These are phyloP conservation scores for Tetrahymena borealis DNA, from an alignment of 73 alveolate species.

Conservation along the genomic window DNA sequence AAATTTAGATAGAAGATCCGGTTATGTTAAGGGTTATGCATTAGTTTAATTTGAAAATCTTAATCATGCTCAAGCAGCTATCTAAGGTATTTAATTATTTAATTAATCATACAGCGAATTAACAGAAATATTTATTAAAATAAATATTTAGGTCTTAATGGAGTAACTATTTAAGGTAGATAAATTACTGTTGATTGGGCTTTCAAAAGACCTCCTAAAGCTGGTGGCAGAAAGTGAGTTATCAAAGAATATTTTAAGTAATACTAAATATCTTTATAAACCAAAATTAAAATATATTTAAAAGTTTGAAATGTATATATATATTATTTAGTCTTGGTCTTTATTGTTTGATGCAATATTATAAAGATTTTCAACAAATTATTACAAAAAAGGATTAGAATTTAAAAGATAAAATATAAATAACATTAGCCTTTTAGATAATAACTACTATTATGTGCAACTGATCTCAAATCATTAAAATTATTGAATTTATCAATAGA, in stretches of 20 bases:
- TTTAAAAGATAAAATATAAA: too few species aligned
- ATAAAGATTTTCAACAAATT: too few species aligned
- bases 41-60: constrained; percentile 63
- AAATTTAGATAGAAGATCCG: constrained; percentile 77
- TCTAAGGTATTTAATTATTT: constrained; percentile 55
- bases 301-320: background rate
- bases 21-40: constrained; percentile 81
- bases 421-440: too few species aligned
- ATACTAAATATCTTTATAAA: background rate
- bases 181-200: constrained; percentile 77
- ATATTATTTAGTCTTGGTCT: too few species aligned
- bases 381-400: too few species aligned
- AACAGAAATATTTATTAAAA: background rate
- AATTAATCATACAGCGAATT: too few species aligned
- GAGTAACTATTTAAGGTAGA: constrained; percentile 40
- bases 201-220: constrained; percentile 47
- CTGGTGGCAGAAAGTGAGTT: constrained; percentile 13
- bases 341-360: too few species aligned
- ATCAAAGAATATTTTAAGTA: constrained; percentile 9
- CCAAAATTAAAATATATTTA: background rate
- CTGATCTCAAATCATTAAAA: too few species aligned
- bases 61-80: constrained; percentile 64
- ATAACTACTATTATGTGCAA: too few species aligned
- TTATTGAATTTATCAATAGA: too few species aligned
- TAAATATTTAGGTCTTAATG: constrained; percentile 6